Evolutionary conservation across 495 filamentous ascomycete species (phyloP).

Genomic region (Platismatia glauca): DNA sequence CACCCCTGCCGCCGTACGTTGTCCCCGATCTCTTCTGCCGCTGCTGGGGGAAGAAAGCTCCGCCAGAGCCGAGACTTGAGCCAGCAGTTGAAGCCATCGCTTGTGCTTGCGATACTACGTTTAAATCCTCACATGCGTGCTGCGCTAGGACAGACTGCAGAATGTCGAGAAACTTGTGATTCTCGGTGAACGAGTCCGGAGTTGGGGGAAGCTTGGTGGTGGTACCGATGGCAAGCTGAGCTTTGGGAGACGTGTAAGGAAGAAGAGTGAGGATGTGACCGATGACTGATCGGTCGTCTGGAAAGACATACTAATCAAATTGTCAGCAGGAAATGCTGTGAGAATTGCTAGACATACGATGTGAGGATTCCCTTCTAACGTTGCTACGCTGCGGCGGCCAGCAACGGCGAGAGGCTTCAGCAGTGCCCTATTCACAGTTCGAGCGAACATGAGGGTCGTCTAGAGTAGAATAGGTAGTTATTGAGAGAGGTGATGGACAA

Average conservation of each 20-base stretch:
- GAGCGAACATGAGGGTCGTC: constrained; percentile 4
- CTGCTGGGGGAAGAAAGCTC: constrained; percentile 49
- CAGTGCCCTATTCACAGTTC: constrained; percentile 2
- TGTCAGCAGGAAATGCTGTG: background rate
- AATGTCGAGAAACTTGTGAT: constrained; percentile 63
- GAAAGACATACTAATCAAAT: constrained; percentile 58
- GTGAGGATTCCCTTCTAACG: constrained; percentile 19
- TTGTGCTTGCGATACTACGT: constrained; percentile 63
- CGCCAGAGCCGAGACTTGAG: constrained; percentile 56
- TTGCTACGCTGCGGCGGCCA: constrained; percentile 9
- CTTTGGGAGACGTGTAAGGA: constrained; percentile 59
- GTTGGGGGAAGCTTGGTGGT: constrained; percentile 67
- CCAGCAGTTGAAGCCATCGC: constrained; percentile 73
- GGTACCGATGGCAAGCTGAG: constrained; percentile 64
- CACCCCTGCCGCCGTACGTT: constrained; percentile 36
- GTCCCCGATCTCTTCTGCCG: constrained; percentile 26
- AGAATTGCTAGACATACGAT: constrained; percentile 11
- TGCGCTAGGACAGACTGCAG: constrained; percentile 63
- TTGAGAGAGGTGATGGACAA: no score
- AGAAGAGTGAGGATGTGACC: constrained; percentile 63
- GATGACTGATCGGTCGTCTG: constrained; percentile 35
- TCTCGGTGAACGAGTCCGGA: constrained; percentile 65
- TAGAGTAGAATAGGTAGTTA: background rate
- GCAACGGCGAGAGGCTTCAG: background rate
- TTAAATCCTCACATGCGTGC: constrained; percentile 63